A percentile compares a stretch with the other conserved stretches of the same genome.
These are phyloP conservation scores for Dalbergia cultrata DNA, from an alignment of 306 rosid genomes.

Conservation along the genomic window DNA sequence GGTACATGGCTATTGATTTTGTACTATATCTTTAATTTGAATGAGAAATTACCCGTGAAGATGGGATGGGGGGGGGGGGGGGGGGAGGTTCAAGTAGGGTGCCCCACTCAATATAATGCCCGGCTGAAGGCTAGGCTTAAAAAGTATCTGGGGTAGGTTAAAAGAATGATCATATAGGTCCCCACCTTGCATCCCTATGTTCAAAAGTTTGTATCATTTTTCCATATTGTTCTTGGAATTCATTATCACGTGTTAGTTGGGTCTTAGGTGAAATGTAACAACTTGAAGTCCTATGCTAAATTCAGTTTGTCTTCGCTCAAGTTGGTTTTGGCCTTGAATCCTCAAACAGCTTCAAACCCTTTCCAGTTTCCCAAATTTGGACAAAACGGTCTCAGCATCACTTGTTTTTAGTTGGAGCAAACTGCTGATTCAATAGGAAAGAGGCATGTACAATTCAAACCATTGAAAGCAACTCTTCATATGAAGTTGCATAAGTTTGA, in stretches of 20 bases:
- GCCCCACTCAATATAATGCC: conserved; percentile 62
- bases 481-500: conserved; percentile 23
- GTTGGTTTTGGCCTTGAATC: conserved; percentile 19
- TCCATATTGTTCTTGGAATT: conserved; percentile 39
- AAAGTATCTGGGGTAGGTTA: conserved; percentile 44
- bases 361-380: conserved; percentile 25
- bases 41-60: conserved; percentile 61
- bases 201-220: conserved; percentile 46
- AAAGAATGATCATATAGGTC: conserved; percentile 38
- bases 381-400: background rate
- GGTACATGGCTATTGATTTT: conserved; percentile 49
- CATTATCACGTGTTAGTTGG: conserved; percentile 54
- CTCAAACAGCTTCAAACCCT: conserved; percentile 18
- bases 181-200: conserved; percentile 42
- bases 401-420: conserved; percentile 14
- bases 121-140: conserved; percentile 43
- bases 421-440: background rate
- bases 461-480: background rate
- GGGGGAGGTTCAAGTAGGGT: conserved; percentile 48
- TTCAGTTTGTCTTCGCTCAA: conserved; percentile 36
- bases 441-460: background rate
- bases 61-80: background rate
- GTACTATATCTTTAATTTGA: conserved; percentile 47
- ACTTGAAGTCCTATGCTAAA: conserved; percentile 32
- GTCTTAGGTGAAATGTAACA: conserved; percentile 56